Evolutionary conservation across 2,329 filamentous ascomycete species (phyloP).

Genomic region (Paraphoma sp.): DNA sequence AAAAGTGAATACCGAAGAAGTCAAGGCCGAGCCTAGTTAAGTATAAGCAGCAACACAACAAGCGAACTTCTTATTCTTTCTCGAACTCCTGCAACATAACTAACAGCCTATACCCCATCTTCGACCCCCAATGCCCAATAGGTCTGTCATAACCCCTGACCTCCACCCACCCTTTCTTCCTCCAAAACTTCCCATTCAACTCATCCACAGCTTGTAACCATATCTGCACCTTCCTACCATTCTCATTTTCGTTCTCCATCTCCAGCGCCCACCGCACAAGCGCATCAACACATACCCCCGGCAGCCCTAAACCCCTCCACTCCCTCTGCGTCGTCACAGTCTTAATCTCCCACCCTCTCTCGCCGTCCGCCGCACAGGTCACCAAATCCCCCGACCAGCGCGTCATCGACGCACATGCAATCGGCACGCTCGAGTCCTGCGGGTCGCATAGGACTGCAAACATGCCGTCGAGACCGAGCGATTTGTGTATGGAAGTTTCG

Average conservation of each 20-base stretch:
- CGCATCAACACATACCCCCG: constrained; percentile 9
- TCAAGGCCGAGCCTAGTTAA: too few species aligned
- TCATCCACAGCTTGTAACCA: constrained; percentile 16
- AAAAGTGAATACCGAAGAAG: background rate
- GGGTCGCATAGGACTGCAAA: constrained; percentile 6
- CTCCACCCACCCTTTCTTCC: constrained; percentile 8
- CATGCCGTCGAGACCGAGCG: constrained; percentile 6
- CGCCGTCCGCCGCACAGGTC: background rate
- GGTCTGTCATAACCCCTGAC: constrained; percentile 6
- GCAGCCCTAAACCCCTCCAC: constrained; percentile 11
- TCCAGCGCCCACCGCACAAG: background rate
- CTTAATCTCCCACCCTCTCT: constrained; percentile 12
- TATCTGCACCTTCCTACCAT: background rate
- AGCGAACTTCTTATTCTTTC: too few species aligned
- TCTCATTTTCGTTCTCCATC: too few species aligned
- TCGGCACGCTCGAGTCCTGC: background rate
- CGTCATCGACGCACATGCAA: constrained; percentile 11
- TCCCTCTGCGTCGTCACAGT: constrained; percentile 7
- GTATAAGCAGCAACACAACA: too few species aligned
- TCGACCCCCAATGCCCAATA: constrained; percentile 11
- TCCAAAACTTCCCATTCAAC: constrained; percentile 11
- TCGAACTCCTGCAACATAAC: constrained; percentile 10
- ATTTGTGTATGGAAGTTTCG: background rate
- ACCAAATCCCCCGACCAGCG: constrained; percentile 5
- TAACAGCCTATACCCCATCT: constrained; percentile 8